phyloP scores from a whole-genome alignment of 1,139 yeast genomes.

The Martiniozyma asiatica region DNA sequence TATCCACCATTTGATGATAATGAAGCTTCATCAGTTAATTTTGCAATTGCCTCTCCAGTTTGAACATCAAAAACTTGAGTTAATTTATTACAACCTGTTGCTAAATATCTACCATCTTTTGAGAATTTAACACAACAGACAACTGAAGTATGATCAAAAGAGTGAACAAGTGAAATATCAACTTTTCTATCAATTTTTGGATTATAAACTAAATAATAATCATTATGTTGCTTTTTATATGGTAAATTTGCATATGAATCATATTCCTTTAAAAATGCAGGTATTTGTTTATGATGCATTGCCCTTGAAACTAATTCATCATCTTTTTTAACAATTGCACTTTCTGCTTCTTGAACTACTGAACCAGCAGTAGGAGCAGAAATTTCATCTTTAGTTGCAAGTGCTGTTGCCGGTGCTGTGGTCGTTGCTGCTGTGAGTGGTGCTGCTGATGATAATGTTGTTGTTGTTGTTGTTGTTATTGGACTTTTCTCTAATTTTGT shows the following conservation, averaged over 20 bases:
- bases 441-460: background rate
- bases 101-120: constrained; percentile 83
- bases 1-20: constrained; percentile 26
- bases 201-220: constrained; percentile 82
- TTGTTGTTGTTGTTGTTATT: background rate
- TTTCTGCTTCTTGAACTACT: constrained; percentile 4
- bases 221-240: constrained; percentile 73
- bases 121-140: constrained; percentile 95
- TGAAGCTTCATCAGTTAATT: constrained; percentile 70
- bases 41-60: constrained; percentile 83
- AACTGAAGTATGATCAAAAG: constrained; percentile 84
- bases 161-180: constrained; percentile 82
- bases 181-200: constrained; percentile 68
- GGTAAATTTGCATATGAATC: constrained; percentile 73
- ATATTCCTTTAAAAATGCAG: constrained; percentile 71
- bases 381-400: too few species aligned
- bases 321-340: constrained; percentile 14
- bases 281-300: constrained; percentile 62
- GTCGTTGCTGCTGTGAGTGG: constrained; percentile 1
- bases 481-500: background rate
- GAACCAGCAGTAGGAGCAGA: constrained; percentile 9
- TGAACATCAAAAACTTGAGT: constrained; percentile 91
- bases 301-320: constrained; percentile 30
- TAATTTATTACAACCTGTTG: constrained; percentile 94
- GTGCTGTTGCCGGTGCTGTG: too few species aligned